Base-by-base conservation (phyloP, 805 yeast species). In the Teunomyces atbi region DNA sequence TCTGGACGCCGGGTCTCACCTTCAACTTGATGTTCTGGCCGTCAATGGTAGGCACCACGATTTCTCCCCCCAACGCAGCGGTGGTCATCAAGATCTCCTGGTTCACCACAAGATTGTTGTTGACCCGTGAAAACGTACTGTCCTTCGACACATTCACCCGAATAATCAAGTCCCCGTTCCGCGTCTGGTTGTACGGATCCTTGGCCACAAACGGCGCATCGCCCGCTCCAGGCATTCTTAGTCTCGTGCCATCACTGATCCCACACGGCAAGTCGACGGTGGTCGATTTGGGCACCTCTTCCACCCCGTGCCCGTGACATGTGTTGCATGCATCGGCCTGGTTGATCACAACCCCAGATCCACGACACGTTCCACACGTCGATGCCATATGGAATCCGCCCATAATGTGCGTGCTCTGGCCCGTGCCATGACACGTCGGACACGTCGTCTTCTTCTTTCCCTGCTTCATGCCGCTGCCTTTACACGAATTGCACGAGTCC, bases 301-400 rank as follows among this genome's bases (percentile, higher is more conserved):
- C 75, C 5, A 88, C 96, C 48, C 99, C 99, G 50, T 86, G 84
- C 43, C 98, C 97, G 54, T 84, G 91, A 69, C 99, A 94, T 1
- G 83, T 64, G 1, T 62, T 58, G 76, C 99, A 94, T 45, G 82
- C 81, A 60, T 89, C 90, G 11, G 73, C 68, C 15, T 77, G 73
- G 40, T 83, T 78, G 42, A 90, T 81, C 3, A 74, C 76, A 1
- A 89, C 94, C 45, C 99, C 99, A 5, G 87, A 72, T 34, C 99
- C 99, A 38, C 78, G 82, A 74, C 99, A 94, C 3, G 83, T 71
- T 42, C 76, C 76, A 77, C 99, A 94, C 10, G 97, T 89, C 0
- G 96, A 83, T 2, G 96, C 84, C 96, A 94, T 90, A 59, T 91
- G 97, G 78, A 92, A 94, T 0, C 98, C 98, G 3, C 96, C 97